Base-by-base conservation (phyloP, 2,329 filamentous ascomycete genomes). In the Aspergillus quadrilineatus region DNA sequence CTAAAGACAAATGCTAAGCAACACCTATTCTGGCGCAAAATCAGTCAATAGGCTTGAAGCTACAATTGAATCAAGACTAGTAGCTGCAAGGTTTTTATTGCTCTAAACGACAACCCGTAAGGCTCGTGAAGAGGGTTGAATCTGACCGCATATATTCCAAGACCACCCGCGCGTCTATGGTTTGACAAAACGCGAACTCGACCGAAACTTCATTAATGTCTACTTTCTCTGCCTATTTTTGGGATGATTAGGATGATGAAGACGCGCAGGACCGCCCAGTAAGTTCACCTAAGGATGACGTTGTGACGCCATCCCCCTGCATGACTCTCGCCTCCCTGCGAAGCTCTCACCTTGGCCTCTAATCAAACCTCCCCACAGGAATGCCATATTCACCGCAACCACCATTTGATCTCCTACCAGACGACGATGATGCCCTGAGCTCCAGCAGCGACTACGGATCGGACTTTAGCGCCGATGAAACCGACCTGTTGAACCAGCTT, bases 381-480 rank as follows among this genome's bases (percentile, higher is more conserved):
- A 72, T 72, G 68, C 67, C 67, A 68, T 70, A 67, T 66, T 58
- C 59, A 63, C 57, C 55, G 29, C 50, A 58, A 55, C 28, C 50
- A 26, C 53, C 29, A 57, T 42, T 32, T 32, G 55, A 52, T 49
- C 53, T 50, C 34, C 12, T 15, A 29, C 29, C 54, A 32, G 55
- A 63, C 29, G 59, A 69, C 29, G 58, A 37, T 28, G 36, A 54
- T 43, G 46, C 15, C 34, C 22, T 43, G 30, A 50, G 10, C 39
- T 30, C 32, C 4, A 65, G 63, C 46, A 85, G 82, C 69, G 84
- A 87, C 62, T 88, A 87, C 79, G 85, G 84, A 59, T 85, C 83
- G 4, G 85, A 88, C 59, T 80, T 87, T 62, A 80, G 82, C 6
- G 70, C 77, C 3, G 81, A 83, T 60, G 83, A 86, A 72, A 80